These are phyloP conservation scores for Floccularia luteovirens DNA, from an alignment of 768 basidiomycete species.

Conservation along the genomic window DNA sequence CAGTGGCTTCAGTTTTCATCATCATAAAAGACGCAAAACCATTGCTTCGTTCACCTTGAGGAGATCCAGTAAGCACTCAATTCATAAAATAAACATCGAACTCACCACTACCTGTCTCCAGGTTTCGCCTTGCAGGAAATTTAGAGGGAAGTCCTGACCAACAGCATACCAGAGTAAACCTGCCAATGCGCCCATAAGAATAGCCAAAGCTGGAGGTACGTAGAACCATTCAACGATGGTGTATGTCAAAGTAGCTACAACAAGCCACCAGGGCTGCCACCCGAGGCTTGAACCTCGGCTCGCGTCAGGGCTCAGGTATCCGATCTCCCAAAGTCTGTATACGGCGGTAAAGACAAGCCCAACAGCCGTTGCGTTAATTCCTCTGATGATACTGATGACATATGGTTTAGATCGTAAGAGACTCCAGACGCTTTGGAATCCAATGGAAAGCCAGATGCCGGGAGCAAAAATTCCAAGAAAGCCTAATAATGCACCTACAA, in stretches of 20 bases:
- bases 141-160: too few species aligned
- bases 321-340: not conserved
- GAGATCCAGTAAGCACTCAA: too few species aligned
- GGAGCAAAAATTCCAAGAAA: slow-evolving; percentile 26
- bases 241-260: not conserved
- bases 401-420: not conserved
- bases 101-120: too few species aligned
- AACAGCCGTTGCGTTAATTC: not conserved
- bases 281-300: not conserved
- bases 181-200: not conserved
- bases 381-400: not conserved
- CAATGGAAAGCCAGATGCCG: slow-evolving; percentile 13
- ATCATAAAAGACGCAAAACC: too few species aligned
- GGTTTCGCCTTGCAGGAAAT: too few species aligned
- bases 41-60: too few species aligned
- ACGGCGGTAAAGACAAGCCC: not conserved
- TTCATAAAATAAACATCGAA: too few species aligned
- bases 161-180: not conserved
- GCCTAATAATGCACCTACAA: slow-evolving; percentile 21
- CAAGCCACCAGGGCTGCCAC: slow-evolving; percentile 1
- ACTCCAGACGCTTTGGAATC: slow-evolving; percentile 1
- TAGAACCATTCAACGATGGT: not conserved
- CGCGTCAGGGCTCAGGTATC: not conserved
- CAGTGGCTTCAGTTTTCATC: too few species aligned
- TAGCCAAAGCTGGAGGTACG: not conserved